A percentile compares a stretch with the other conserved stretches of the same genome.
Conservation (phyloP, 2,329 filamentous ascomycete genomes). For the Ophiostoma novo-ulmi region DNA sequence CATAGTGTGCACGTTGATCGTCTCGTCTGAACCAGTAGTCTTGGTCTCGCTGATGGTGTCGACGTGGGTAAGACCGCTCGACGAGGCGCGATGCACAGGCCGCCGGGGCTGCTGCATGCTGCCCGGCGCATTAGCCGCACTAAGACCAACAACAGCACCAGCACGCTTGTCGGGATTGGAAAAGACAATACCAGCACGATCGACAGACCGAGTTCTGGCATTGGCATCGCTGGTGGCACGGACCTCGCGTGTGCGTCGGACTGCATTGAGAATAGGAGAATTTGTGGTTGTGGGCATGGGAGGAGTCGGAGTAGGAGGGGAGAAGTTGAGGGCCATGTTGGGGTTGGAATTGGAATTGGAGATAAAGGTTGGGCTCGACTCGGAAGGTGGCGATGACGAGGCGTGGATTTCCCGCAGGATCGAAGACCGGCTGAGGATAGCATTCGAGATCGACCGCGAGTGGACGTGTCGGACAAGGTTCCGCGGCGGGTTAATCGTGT, state of each 20-base stretch:
- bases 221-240: conserved; percentile 40
- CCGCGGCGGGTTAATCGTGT: conserved; percentile 13
- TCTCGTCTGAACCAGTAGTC: conserved; percentile 14
- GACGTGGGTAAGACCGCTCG: conserved; percentile 21
- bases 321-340: neutral
- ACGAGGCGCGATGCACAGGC: neutral
- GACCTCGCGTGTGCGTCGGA: conserved; percentile 41
- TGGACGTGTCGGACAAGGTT: conserved; percentile 40
- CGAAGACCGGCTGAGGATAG: conserved; percentile 42
- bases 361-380: neutral
- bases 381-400: conserved; percentile 34
- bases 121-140: conserved; percentile 57
- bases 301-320: neutral
- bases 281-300: neutral
- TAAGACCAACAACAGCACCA: conserved; percentile 59
- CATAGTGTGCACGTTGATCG: neutral
- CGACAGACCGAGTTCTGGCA: conserved; percentile 57
- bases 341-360: neutral
- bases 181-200: conserved; percentile 51
- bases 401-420: conserved; percentile 34
- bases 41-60: conserved; percentile 22
- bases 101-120: conserved; percentile 42
- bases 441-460: conserved; percentile 42
- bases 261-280: conserved; percentile 40
- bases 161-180: conserved; percentile 59